These are phyloP conservation scores for Beauveria australis DNA, from an alignment of 2,329 filamentous ascomycete genomes.

Conservation along the genomic window DNA sequence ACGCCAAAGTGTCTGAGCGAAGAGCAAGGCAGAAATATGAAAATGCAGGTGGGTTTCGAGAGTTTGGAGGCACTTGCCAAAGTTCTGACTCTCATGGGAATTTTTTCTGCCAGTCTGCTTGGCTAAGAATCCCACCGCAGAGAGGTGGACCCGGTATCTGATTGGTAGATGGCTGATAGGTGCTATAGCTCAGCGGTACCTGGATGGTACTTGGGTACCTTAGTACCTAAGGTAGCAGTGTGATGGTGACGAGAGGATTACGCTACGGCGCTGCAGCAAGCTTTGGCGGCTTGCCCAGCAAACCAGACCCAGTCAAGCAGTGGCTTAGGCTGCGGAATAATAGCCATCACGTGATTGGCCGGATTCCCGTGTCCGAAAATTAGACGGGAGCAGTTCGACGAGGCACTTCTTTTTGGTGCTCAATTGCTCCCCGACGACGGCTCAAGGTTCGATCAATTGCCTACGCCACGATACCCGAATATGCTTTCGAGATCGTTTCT, in stretches of 20 bases:
- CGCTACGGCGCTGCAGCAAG: not conserved
- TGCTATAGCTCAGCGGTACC: not conserved
- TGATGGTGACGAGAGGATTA: not conserved
- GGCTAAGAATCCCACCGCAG: constrained; percentile 2
- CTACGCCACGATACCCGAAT: constrained; percentile 47
- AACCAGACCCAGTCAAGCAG: not conserved
- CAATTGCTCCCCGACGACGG: constrained; percentile 33
- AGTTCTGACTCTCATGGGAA: constrained; percentile 7
- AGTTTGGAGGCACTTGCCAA: not conserved
- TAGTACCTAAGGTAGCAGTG: too few relatives aligned
- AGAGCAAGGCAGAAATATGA: not conserved
- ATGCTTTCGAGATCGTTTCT: constrained; percentile 57
- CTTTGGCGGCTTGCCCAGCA: not conserved
- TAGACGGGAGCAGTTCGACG: constrained; percentile 34
- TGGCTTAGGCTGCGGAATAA: constrained; percentile 5
- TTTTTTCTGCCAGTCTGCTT: constrained; percentile 8
- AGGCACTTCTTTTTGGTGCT: constrained; percentile 33
- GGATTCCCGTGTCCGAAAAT: constrained; percentile 31
- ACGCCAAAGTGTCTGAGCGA: not conserved
- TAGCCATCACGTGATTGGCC: constrained; percentile 30
- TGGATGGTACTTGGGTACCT: not conserved
- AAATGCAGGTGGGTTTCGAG: not conserved
- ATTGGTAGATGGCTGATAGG: not conserved
- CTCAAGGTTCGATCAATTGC: constrained; percentile 41
- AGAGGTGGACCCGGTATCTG: not conserved